Conservation (phyloP, 305 asterid species). For the Solanum aculeatissimum region DNA sequence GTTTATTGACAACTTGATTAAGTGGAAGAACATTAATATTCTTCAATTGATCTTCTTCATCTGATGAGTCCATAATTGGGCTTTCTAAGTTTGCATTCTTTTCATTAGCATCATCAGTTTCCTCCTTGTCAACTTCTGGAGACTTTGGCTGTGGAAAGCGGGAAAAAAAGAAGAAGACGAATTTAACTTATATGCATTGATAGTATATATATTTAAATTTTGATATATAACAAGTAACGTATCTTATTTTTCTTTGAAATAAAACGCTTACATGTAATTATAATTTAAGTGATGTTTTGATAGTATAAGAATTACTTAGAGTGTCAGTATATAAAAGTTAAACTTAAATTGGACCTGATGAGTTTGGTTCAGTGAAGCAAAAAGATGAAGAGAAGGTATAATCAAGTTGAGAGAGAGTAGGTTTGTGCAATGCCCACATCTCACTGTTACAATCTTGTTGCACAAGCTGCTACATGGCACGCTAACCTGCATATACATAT, state of each 20-base stretch:
- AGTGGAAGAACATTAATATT: conserved; percentile 12
- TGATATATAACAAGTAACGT: not conserved
- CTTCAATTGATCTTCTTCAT: conserved; percentile 26
- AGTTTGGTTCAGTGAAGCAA: conserved; percentile 23
- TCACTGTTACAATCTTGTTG: conserved; percentile 40
- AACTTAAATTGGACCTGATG: not conserved
- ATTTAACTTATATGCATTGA: not conserved
- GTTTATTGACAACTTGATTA: conserved; percentile 39
- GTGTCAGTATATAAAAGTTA: not conserved
- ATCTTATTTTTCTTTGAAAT: not conserved
- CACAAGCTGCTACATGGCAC: conserved; percentile 60
- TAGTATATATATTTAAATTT: not conserved
- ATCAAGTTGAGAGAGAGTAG: conserved; percentile 57
- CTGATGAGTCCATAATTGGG: conserved; percentile 18
- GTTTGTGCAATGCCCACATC: conserved; percentile 70
- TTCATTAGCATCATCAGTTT: conserved; percentile 7
- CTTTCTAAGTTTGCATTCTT: not conserved
- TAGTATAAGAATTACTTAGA: not conserved
- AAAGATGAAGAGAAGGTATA: conserved; percentile 29
- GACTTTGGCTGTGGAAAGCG: conserved; percentile 11
- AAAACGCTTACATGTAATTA: not conserved
- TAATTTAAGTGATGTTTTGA: not conserved
- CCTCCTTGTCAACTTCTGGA: conserved; percentile 11
- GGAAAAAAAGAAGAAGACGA: not conserved
- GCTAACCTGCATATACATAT: conserved; percentile 40